phyloP scores from a whole-genome alignment of 129 eudicot species.

The Flaveria linearis region DNA sequence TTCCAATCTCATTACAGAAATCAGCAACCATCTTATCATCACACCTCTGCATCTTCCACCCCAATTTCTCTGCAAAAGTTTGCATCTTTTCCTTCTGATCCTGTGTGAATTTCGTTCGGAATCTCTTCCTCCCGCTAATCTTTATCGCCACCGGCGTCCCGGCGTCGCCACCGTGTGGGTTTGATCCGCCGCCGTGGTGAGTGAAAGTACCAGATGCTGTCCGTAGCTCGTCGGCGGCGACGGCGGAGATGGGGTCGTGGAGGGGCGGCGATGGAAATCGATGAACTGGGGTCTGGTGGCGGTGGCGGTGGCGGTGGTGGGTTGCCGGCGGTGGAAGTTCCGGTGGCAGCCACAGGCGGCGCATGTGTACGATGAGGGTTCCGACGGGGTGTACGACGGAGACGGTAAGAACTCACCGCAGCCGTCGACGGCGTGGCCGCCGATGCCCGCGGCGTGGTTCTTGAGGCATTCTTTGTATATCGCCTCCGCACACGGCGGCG shows the following conservation, averaged over 20 bases:
- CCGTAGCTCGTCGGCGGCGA: conserved; percentile 38
- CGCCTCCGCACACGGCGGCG: conserved; percentile 33
- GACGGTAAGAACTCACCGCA: conserved; percentile 87
- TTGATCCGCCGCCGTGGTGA: conserved; percentile 41
- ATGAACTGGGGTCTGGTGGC: conserved; percentile 46
- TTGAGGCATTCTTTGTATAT: conserved; percentile 65
- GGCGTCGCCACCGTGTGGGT: conserved; percentile 44
- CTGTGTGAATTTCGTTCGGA: conserved; percentile 71
- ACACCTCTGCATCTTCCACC: conserved; percentile 75
- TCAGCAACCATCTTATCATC: conserved; percentile 52
- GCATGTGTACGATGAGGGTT: conserved; percentile 64
- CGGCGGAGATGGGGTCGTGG: conserved; percentile 43
- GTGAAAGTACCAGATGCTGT: conserved; percentile 40
- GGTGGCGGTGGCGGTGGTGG: conserved; percentile 40
- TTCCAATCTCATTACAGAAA: conserved; percentile 67
- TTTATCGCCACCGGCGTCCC: conserved; percentile 54
- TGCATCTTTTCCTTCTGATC: conserved; percentile 80
- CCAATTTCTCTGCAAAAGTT: conserved; percentile 55
- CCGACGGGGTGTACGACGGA: conserved; percentile 39
- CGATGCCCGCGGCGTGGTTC: conserved; percentile 78
- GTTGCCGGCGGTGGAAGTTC: conserved; percentile 82
- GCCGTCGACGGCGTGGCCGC: conserved; percentile 86
- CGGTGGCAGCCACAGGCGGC: conserved; percentile 98
- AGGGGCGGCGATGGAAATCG: conserved; percentile 44
- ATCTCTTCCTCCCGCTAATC: conserved; percentile 54